Conservation (phyloP, 2,329 filamentous ascomycete genomes). For the Pyricularia pennisetigena region DNA sequence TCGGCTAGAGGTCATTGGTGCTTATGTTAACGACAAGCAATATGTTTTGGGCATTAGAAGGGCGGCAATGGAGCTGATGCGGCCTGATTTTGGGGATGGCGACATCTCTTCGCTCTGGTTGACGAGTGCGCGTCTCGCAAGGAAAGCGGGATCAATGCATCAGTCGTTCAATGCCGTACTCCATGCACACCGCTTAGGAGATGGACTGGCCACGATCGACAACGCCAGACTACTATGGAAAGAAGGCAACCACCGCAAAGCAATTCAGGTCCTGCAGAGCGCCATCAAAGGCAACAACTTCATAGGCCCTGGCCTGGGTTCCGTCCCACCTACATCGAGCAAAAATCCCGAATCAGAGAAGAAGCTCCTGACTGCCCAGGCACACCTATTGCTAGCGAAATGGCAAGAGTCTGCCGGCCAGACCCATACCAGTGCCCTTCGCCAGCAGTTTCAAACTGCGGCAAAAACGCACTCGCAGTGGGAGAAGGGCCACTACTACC, state of each 20-base stretch:
- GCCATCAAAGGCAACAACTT: slow-evolving; percentile 80
- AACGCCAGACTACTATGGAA: slow-evolving; percentile 90
- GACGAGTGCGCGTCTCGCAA: slow-evolving; percentile 71
- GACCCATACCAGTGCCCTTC: slow-evolving; percentile 71
- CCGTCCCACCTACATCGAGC: slow-evolving; percentile 24
- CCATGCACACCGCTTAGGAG: slow-evolving; percentile 74
- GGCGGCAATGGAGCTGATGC: slow-evolving; percentile 73
- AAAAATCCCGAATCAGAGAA: slow-evolving; percentile 37
- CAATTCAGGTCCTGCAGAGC: slow-evolving; percentile 81
- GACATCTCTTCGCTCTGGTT: slow-evolving; percentile 83
- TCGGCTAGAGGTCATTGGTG: slow-evolving; percentile 80
- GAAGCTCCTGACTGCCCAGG: slow-evolving; percentile 59
- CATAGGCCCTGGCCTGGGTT: slow-evolving; percentile 23
- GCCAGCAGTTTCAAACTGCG: slow-evolving; percentile 74
- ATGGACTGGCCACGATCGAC: slow-evolving; percentile 84
- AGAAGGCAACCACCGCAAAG: slow-evolving; percentile 86
- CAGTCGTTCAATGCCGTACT: slow-evolving; percentile 92
- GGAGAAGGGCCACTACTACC: slow-evolving; percentile 97
- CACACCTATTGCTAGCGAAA: slow-evolving; percentile 83
- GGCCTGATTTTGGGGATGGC: slow-evolving; percentile 54
- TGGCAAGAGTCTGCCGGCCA: slow-evolving; percentile 96
- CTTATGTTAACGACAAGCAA: slow-evolving; percentile 87
- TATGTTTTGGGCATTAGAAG: slow-evolving; percentile 80
- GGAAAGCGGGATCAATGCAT: slow-evolving; percentile 73
- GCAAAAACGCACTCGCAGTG: slow-evolving; percentile 61